These are phyloP conservation scores for Elongisporangium prolatum DNA, from an alignment of 352 stramenopile genomes.

Conservation along the genomic window DNA sequence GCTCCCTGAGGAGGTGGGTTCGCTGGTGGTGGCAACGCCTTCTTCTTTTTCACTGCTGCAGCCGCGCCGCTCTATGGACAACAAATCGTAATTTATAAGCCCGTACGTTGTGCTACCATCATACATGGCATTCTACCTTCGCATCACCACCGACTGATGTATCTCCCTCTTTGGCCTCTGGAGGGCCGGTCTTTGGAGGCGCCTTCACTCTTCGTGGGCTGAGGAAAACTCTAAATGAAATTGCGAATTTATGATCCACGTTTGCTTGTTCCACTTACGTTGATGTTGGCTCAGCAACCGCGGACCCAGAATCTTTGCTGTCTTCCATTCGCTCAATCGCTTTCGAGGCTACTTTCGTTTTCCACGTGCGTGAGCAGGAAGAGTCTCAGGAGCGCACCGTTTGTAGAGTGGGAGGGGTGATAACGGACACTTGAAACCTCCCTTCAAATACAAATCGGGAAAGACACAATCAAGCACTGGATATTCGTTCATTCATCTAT, in stretches of 20 bases:
- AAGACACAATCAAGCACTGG: background rate
- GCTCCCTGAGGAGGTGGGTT: constrained; percentile 60
- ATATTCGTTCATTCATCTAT: background rate
- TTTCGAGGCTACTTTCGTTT: background rate
- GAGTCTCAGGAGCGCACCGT: background rate
- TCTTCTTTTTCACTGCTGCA: constrained; percentile 35
- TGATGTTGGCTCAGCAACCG: background rate
- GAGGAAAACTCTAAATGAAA: background rate
- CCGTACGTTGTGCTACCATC: background rate
- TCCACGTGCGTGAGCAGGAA: background rate
- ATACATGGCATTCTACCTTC: background rate
- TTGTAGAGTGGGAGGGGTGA: background rate
- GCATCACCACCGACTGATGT: background rate
- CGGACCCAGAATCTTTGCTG: background rate
- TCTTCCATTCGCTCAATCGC: background rate
- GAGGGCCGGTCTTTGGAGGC: background rate
- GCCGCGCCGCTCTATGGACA: background rate
- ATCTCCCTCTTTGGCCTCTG: background rate
- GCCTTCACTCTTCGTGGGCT: background rate
- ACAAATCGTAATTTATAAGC: background rate
- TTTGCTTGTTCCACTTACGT: background rate
- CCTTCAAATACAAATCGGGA: background rate
- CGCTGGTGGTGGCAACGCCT: constrained; percentile 54
- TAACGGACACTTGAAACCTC: background rate
- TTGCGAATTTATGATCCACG: background rate